These are phyloP conservation scores for Urochloa ruziziensis DNA, from an alignment of 176 grass and related monocot genomes.

Conservation along the genomic window DNA sequence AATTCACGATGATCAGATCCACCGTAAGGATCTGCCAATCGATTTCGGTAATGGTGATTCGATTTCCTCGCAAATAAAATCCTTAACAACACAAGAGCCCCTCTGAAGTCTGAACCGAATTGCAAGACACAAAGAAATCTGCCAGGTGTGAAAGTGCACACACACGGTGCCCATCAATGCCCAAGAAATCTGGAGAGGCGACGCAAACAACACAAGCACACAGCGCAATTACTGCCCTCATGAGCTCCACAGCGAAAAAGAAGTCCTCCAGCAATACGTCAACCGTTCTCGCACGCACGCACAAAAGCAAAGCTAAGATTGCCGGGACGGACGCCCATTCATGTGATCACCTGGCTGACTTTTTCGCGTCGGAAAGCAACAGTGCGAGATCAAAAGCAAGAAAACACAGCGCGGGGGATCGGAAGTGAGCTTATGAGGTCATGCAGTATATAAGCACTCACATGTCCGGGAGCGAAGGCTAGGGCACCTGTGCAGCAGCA, in stretches of 20 bases:
- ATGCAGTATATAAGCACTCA: slow-evolving; percentile 59
- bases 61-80: neutral
- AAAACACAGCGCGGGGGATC: neutral
- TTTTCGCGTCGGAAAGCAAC: slow-evolving; percentile 48
- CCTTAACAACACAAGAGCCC: neutral
- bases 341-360: slow-evolving; percentile 63
- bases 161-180: slow-evolving; percentile 40
- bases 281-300: slow-evolving; percentile 20
- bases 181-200: slow-evolving; percentile 58
- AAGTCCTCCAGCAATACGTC: slow-evolving; percentile 36
- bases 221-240: slow-evolving; percentile 45
- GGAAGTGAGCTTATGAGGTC: slow-evolving; percentile 43
- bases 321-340: neutral
- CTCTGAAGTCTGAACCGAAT: neutral
- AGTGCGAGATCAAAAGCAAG: neutral
- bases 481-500: slow-evolving; percentile 30
- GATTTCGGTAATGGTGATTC: neutral
- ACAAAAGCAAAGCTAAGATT: slow-evolving; percentile 22
- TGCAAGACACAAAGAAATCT: neutral
- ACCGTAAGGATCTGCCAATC: neutral
- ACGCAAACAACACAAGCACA: neutral
- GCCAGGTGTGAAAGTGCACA: neutral
- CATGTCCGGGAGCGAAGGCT: slow-evolving; percentile 28
- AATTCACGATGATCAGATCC: neutral
- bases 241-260: slow-evolving; percentile 23